These are phyloP conservation scores for Penicillium fimorum DNA, from an alignment of 495 filamentous ascomycete species.

Conservation along the genomic window DNA sequence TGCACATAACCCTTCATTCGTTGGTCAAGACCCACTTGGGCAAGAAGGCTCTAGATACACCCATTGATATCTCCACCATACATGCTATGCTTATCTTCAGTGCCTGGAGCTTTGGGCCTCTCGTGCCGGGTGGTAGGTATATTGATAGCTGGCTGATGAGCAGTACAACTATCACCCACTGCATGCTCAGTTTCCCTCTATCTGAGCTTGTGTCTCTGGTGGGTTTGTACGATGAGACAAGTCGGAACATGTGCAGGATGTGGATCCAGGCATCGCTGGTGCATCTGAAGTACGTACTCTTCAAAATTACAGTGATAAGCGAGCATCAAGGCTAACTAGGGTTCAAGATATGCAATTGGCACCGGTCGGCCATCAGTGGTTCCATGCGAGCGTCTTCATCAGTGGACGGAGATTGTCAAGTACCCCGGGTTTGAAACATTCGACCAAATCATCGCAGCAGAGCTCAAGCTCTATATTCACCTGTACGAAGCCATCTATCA, in stretches of 20 bases:
- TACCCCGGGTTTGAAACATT: conserved; percentile 8
- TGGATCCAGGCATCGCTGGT: conserved; percentile 11
- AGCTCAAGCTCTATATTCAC: conserved; percentile 11
- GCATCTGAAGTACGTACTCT: conserved; percentile 9
- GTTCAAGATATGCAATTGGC: conserved; percentile 5
- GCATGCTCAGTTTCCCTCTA: conserved; percentile 9
- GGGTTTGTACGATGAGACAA: conserved; percentile 1
- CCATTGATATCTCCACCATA: conserved; percentile 8
- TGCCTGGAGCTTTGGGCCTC: conserved; percentile 11
- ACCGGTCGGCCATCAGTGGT: conserved; percentile 9
- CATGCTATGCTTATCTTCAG: conserved; percentile 12
- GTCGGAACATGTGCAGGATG: conserved; percentile 12
- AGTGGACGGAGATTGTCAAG: conserved; percentile 3
- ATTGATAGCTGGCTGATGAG: conserved; percentile 14
- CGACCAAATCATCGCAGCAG: conserved; percentile 7
- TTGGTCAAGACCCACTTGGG: conserved; percentile 13
- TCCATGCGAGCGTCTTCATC: conserved; percentile 6
- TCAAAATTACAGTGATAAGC: not conserved
- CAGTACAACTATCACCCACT: conserved; percentile 11
- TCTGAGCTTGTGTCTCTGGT: conserved; percentile 4
- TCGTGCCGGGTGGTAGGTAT: conserved; percentile 9
- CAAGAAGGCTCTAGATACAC: conserved; percentile 12
- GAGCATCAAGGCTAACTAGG: not conserved
- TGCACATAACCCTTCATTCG: conserved; percentile 5
- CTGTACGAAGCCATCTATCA: conserved; percentile 9